Evolutionary conservation across 345 rosid genomes (phyloP).

Genomic region (Balakata baccata): DNA sequence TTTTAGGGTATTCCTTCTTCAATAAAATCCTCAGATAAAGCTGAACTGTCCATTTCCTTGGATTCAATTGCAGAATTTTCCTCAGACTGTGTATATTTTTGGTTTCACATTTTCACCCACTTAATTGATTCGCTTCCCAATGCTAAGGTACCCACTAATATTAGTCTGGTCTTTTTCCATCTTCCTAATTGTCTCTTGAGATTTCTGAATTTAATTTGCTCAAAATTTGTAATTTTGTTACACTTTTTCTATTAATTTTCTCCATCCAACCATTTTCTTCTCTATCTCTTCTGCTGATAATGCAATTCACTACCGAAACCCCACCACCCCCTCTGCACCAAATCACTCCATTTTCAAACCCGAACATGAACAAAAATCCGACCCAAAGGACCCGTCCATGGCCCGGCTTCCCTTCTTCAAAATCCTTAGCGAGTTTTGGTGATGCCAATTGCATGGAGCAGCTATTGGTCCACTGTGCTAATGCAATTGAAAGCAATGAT

Average conservation of each 20-base stretch:
- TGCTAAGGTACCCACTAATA: constrained; percentile 50
- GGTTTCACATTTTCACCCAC: too few relatives aligned
- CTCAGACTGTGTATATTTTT: background rate
- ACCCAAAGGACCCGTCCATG: constrained; percentile 49
- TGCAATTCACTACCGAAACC: constrained; percentile 67
- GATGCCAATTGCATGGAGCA: constrained; percentile 90
- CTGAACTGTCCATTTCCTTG: constrained; percentile 49
- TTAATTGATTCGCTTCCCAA: constrained; percentile 49
- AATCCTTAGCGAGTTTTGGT: constrained; percentile 45
- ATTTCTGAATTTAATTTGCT: background rate
- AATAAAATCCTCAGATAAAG: constrained; percentile 41
- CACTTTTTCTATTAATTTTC: too few relatives aligned
- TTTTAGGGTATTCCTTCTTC: constrained; percentile 29
- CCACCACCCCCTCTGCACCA: constrained; percentile 41
- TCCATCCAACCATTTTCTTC: too few relatives aligned
- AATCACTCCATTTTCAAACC: background rate
- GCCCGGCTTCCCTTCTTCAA: constrained; percentile 64
- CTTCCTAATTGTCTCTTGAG: background rate
- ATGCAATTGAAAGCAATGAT: constrained; percentile 78
- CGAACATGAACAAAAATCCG: constrained; percentile 45
- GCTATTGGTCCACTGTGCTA: constrained; percentile 81
- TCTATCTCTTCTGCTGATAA: constrained; percentile 29
- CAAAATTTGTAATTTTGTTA: background rate
- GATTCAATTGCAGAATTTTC: constrained; percentile 40
- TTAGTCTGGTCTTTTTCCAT: constrained; percentile 58